Conservation (phyloP, 139 green algal species). For the Coelastrella sp. region DNA sequence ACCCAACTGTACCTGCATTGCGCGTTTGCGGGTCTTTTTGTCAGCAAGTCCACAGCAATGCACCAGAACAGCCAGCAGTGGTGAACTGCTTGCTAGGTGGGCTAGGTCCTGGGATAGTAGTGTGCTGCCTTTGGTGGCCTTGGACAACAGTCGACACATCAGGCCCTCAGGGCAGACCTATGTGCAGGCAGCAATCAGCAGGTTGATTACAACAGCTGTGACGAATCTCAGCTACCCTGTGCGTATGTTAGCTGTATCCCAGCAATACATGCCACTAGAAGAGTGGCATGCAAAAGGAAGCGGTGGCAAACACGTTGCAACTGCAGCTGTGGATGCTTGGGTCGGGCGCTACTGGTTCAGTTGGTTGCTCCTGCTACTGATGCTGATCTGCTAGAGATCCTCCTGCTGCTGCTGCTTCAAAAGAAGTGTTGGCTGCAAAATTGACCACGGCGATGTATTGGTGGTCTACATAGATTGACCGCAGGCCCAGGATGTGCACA, state of each 20-base stretch:
- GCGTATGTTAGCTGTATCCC: not conserved
- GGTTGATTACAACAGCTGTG: not conserved
- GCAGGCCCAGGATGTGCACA: no score
- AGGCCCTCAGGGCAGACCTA: conserved; percentile 22
- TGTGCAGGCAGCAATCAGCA: not conserved
- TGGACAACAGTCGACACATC: conserved; percentile 34
- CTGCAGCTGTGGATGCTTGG: no score
- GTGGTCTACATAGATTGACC: no score
- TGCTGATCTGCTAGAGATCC: no score
- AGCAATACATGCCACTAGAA: no score
- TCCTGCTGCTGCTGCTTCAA: no score
- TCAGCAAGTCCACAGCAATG: conserved; percentile 21
- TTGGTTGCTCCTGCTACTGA: no score
- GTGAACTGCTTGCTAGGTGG: not conserved
- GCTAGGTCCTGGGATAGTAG: not conserved
- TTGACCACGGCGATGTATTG: no score
- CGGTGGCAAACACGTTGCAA: no score
- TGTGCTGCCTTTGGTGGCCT: conserved; percentile 18
- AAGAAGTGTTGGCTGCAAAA: no score
- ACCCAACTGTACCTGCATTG: conserved; percentile 1
- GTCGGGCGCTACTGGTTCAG: no score
- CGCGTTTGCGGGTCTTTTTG: conserved; percentile 26
- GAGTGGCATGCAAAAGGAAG: no score
- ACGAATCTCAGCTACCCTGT: not conserved
- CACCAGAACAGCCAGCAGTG: conserved; percentile 10